Percentiles rank a stretch among this genome's conserved stretches.
These are phyloP conservation scores for Aspergillus sparsus DNA, from an alignment of 495 filamentous ascomycete species.

Conservation along the genomic window DNA sequence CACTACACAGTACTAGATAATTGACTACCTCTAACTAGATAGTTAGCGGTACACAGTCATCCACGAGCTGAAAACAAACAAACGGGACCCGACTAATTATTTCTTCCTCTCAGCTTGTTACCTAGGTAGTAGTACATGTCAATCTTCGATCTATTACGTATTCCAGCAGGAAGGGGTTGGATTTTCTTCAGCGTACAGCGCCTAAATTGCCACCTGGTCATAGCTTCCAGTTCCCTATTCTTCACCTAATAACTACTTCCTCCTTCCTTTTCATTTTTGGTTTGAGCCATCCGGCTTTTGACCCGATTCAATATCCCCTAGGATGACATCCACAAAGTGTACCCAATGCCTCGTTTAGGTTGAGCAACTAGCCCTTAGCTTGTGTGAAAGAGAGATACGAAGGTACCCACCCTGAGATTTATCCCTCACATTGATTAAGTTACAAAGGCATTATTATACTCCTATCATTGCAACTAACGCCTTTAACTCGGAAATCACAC, in stretches of 20 bases:
- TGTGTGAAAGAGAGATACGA: not conserved
- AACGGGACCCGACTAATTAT: too few species aligned
- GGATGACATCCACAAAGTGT: too few species aligned
- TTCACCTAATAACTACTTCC: not conserved
- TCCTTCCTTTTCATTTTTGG: not conserved
- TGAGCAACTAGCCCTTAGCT: too few species aligned
- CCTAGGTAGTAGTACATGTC: too few species aligned
- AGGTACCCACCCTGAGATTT: not conserved
- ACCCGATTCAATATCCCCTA: too few species aligned
- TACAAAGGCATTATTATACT: not conserved
- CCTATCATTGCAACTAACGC: not conserved
- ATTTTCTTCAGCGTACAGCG: not conserved
- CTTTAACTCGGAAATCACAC: not conserved
- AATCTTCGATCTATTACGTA: constrained; percentile 8
- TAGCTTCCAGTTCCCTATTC: not conserved
- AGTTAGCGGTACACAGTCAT: too few species aligned
- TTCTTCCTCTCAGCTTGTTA: too few species aligned
- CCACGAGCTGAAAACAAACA: too few species aligned
- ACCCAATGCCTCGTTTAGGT: too few species aligned
- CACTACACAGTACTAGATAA: too few species aligned
- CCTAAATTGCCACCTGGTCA: not conserved
- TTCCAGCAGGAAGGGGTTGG: not conserved
- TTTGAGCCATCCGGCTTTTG: not conserved
- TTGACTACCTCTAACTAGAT: too few species aligned
- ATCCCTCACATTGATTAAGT: not conserved